Evolutionary conservation across 768 basidiomycete genomes (phyloP).

Genomic region (Hygrophoropsis aurantiaca): DNA sequence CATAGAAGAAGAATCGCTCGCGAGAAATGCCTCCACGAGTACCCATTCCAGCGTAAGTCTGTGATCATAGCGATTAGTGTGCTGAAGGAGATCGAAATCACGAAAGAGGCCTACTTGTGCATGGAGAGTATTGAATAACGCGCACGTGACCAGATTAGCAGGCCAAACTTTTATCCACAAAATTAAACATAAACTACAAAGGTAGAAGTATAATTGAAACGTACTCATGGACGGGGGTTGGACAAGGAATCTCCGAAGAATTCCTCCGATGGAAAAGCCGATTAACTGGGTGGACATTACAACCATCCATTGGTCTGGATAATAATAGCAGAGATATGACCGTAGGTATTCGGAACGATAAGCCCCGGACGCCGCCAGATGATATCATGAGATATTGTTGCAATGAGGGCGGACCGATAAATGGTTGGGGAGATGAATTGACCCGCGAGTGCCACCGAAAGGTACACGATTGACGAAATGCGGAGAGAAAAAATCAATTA

Average conservation of each 20-base stretch:
- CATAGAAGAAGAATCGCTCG: slow-evolving; percentile 21
- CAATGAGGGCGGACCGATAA: not conserved
- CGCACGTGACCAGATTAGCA: slow-evolving; percentile 23
- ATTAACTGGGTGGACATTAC: slow-evolving; percentile 74
- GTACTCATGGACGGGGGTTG: slow-evolving; percentile 64
- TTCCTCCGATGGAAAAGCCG: slow-evolving; percentile 61
- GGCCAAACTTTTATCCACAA: slow-evolving; percentile 31
- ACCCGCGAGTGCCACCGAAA: no score
- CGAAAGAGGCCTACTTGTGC: slow-evolving; percentile 2
- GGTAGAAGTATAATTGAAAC: no score
- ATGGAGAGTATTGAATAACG: slow-evolving; percentile 25
- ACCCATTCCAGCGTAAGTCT: slow-evolving; percentile 19
- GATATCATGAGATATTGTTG: no score
- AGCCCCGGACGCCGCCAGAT: no score
- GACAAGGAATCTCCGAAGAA: slow-evolving; percentile 61
- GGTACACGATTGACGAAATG: no score
- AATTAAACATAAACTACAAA: no score
- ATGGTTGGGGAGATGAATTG: no score
- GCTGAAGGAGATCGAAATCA: no score
- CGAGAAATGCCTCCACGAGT: slow-evolving; percentile 13
- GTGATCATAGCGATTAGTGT: not conserved
- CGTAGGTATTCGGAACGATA: no score
- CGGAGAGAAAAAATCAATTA: no score
- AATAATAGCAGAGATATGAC: no score
- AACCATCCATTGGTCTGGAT: slow-evolving; percentile 55